Base-by-base conservation (phyloP, 2,329 filamentous ascomycete species). In the Cucurbitaria berberidis region DNA sequence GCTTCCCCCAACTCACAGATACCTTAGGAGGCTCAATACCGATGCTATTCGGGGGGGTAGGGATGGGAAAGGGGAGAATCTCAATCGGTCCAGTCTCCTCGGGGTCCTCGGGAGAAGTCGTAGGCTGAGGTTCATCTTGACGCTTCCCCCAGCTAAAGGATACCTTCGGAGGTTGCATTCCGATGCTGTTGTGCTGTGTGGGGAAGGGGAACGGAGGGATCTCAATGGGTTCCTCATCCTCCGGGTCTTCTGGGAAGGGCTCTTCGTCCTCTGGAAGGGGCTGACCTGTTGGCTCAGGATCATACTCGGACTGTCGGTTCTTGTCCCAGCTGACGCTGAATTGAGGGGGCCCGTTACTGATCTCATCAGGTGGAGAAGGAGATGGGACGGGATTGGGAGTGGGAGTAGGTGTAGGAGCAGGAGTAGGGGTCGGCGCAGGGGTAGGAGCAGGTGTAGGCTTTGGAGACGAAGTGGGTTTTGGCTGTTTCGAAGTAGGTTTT, bases 91-190 rank as follows among this genome's bases (percentile, higher is more conserved):
- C 39, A 27, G 58, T 55, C 11, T 61, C 45, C 26, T 59, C 39
- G 3, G 35, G 35, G 35, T 39, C 22, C 24, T 41, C 48, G 3
- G 46, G 46, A 8, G 43, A 7, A 3, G 26, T 40, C 2, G 35
- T 46, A 8, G 51, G 47, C 22, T 39, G 38, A 35, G 50, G 35
- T 5, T 62, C 59, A 13, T 53, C 52, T 34, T 62, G 56, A 9
- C 60, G 46, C 30, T 62, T 60, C 24, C 46, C 52, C 61, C 59
- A 64, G 29, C 51, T 59, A 6, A 59, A 41, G 7, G 61, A 57
- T 9, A 44, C 51, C 9, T 27, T 46, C 5, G 57, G 57, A 1
- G 55, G 55, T 9, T 51, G 41, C 16, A 63, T 39, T 3, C 55
- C 45, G 30, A 63, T 55, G 26, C 34, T 41, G 35, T 63, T 59